Base-by-base conservation (phyloP, 2,329 filamentous ascomycete genomes). In the Penicillium sp. region DNA sequence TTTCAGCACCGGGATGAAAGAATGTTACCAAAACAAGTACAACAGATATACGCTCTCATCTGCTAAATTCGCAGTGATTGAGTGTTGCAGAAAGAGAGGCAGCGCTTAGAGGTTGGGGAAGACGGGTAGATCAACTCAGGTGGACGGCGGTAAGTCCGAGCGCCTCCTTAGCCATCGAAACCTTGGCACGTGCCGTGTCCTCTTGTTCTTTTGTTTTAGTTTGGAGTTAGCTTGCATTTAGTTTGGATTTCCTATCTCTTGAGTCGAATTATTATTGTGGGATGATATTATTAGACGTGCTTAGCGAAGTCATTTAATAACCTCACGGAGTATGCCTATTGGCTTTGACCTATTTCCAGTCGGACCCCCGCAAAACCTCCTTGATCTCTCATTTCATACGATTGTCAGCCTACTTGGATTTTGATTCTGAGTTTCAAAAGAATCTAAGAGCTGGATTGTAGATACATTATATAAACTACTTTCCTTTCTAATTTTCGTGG, bases 91-190 rank as follows among this genome's bases (percentile, higher is more conserved):
- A 37, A 31, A 33, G 29, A 41, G 45, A 51, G 37, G 6, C 37
- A 40, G 63, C 63, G 62, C 62, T 62, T 61, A 60, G 59, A 55
- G 49, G 57, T 50, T 56, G 46, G 53, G 35, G 45, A 63, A 50
- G 38, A 46, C 10, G 43, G 48, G 51, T 60, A 50, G 54, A 58
- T 60, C 55, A 45, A 55, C 51, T 46, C 42, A 31, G 29, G 15
- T 27, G 35, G 25, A 49, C 54, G 60, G 61, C 62, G 62, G 62
- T 62, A 62, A 63, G 59, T 56, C 60, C 51, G 45, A 57, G 55
- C 55, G 53, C 50, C 57, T 49, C 53, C 55, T 43, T 51, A 52
- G 41, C 50, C 50, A 49, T 54, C 27, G 31, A 38, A 41, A 35
- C 31, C 49, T 57, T 57, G 50, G 55, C 55, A 56, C 47, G 46